Percentiles rank a stretch among this genome's conserved stretches.
Evolutionary conservation across 2,329 filamentous ascomycete species (phyloP).

Genomic region (Colletotrichum australisinense): DNA sequence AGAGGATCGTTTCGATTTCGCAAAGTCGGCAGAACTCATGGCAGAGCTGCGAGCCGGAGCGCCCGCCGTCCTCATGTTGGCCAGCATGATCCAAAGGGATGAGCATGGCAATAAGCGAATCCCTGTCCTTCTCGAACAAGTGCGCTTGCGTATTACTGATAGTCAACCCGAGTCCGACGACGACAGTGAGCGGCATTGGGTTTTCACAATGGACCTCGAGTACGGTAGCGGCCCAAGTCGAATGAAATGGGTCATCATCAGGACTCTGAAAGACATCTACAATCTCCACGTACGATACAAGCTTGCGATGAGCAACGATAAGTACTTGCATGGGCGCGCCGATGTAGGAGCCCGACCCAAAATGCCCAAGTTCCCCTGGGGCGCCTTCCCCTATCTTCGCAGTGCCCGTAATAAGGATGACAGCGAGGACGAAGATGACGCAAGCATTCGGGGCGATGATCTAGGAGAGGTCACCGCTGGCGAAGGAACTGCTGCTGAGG

Average conservation of each 20-base stretch:
- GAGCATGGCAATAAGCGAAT: constrained; percentile 96
- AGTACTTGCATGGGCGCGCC: constrained; percentile 77
- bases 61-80: constrained; percentile 91
- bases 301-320: constrained; percentile 84
- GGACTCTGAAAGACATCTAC: constrained; percentile 88
- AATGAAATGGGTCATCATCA: constrained; percentile 95
- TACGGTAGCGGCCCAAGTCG: constrained; percentile 95
- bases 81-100: constrained; percentile 97
- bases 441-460: constrained; percentile 51
- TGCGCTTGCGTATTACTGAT: constrained; percentile 88
- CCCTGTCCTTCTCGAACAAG: constrained; percentile 92
- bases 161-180: constrained; percentile 76
- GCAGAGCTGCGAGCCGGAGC: constrained; percentile 93
- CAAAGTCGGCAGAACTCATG: constrained; percentile 96
- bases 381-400: constrained; percentile 89
- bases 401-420: constrained; percentile 84
- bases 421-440: constrained; percentile 78
- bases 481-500: constrained; percentile 48
- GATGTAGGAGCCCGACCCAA: constrained; percentile 77
- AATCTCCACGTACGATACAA: constrained; percentile 96
- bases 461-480: constrained; percentile 54
- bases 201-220: constrained; percentile 93
- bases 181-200: constrained; percentile 77
- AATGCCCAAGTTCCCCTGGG: constrained; percentile 90
- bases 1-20: constrained; percentile 89